Percentiles rank a stretch among this genome's conserved stretches.
These are phyloP conservation scores for Pseudogymnoascus sp. DNA, from an alignment of 2,329 filamentous ascomycete genomes.

Conservation along the genomic window DNA sequence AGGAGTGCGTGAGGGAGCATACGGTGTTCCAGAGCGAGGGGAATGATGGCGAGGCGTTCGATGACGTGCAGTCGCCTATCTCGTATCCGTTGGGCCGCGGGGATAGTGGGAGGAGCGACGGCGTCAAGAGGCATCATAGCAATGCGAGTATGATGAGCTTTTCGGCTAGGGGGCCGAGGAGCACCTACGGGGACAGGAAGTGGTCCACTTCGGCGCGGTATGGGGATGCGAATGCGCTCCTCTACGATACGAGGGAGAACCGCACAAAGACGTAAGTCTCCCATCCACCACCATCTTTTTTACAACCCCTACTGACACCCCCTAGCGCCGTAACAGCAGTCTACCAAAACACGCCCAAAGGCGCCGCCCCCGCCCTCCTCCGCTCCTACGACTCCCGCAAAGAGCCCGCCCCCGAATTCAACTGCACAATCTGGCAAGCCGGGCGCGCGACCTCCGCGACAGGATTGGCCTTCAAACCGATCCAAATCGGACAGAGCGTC, in stretches of 20 bases:
- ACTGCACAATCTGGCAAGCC: slow-evolving; percentile 95
- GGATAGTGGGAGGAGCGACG: slow-evolving; percentile 33
- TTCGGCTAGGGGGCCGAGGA: slow-evolving; percentile 55
- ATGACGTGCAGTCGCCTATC: slow-evolving; percentile 20
- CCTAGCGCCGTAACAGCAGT: slow-evolving; percentile 81
- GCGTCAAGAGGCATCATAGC: slow-evolving; percentile 57
- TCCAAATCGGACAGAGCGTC: slow-evolving; percentile 83
- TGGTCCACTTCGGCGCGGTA: slow-evolving; percentile 39
- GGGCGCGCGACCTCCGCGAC: slow-evolving; percentile 90
- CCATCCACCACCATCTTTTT: neutral
- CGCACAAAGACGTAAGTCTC: slow-evolving; percentile 79
- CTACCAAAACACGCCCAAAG: slow-evolving; percentile 71
- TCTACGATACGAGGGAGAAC: slow-evolving; percentile 83
- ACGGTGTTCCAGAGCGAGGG: slow-evolving; percentile 74
- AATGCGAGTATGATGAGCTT: slow-evolving; percentile 78
- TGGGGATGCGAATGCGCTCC: slow-evolving; percentile 73
- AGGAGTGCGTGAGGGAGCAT: slow-evolving; percentile 76
- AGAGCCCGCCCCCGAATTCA: slow-evolving; percentile 82
- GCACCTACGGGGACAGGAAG: slow-evolving; percentile 35
- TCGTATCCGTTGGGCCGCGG: slow-evolving; percentile 32
- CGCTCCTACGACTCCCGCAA: slow-evolving; percentile 93
- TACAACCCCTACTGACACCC: slow-evolving; percentile 16
- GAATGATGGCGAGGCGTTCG: slow-evolving; percentile 52
- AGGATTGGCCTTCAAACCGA: slow-evolving; percentile 89
- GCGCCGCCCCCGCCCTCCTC: slow-evolving; percentile 61